Evolutionary conservation across 2,329 filamentous ascomycete genomes (phyloP), one percentile per base, ranked within the genome.

Genomic region (Neonectria neomacrospora): DNA sequence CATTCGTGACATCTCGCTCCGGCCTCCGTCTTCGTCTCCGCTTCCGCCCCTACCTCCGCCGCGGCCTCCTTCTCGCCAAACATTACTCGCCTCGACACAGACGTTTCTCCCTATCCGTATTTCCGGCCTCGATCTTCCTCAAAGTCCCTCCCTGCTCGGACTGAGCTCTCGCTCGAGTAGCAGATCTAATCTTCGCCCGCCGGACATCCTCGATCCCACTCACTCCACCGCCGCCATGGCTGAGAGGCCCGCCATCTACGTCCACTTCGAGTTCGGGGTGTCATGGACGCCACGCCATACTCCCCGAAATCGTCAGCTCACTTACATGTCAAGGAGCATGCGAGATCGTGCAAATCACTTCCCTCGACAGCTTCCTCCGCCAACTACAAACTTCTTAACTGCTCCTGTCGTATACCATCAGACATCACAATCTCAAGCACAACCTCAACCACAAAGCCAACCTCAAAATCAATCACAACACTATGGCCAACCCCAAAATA

Each of bases 221-320:
- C 41, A 26, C 22, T 22, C 14, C 28, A 30, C 42, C 39, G 52
- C 28, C 54, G 65, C 32, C 47, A 77, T 76, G 74, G 60, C 63
- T 18, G 55, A 71, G 20, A 65, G 73, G 55, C 73, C 75, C 47
- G 65, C 65, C 39, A 75, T 86, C 57, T 86, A 84, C 61, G 74
- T 86, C 10, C 81, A 84, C 58, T 74, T 86, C 62, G 83, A 85
- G 69, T 83, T 86, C 62, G 83, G 84, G 30, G 74, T 86, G 23
- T 84, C 83, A 1, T 85, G 82, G 79, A 78, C 79, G 26, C 77
- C 78, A n/a, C 79, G 78, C 41, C 78, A 81, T 58, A 63, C 79
- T 12, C 77, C 80, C 12, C 82, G 79, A 61, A 80, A 75, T 54
- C 82, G 82, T 63, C 79, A 80, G 28, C 64, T 84, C 63, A 81